phyloP scores from a whole-genome alignment of 352 stramenopile species.

The Thraustochytrium sp. region DNA sequence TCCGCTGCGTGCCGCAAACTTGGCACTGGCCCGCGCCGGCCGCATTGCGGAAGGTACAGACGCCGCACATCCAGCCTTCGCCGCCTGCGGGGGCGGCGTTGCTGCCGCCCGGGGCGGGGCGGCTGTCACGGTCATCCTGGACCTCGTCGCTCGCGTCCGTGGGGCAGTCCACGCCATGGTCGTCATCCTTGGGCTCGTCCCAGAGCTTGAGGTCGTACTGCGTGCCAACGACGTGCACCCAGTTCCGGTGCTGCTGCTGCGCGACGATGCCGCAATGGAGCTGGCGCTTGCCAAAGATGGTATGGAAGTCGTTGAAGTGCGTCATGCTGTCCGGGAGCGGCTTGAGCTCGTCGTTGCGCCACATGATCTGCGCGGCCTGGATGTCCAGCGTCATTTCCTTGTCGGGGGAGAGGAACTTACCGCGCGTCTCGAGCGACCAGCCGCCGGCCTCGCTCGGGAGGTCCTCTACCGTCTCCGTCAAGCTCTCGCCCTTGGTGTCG shows the following conservation, averaged over 20 bases:
- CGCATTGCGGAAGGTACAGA: neutral
- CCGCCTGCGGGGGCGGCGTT: neutral
- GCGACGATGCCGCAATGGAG: constrained; percentile 72
- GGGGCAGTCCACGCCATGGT: constrained; percentile 70
- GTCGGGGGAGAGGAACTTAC: constrained; percentile 63
- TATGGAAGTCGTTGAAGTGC: constrained; percentile 72
- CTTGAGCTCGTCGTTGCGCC: constrained; percentile 79
- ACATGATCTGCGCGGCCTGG: constrained; percentile 76
- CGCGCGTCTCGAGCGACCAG: constrained; percentile 51
- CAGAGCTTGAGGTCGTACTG: constrained; percentile 77
- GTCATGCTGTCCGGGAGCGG: constrained; percentile 81
- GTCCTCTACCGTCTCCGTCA: constrained; percentile 44
- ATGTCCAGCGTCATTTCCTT: constrained; percentile 75
- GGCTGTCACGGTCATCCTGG: neutral
- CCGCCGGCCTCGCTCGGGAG: neutral
- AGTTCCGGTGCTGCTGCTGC: constrained; percentile 71
- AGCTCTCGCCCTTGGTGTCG: constrained; percentile 64
- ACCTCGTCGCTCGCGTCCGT: constrained; percentile 8
- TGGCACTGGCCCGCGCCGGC: neutral
- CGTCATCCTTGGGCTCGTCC: constrained; percentile 65
- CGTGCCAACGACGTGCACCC: constrained; percentile 77
- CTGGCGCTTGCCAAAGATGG: constrained; percentile 44
- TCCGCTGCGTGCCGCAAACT: neutral
- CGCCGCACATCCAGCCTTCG: neutral
- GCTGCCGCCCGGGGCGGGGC: neutral